Percentiles rank a stretch among this genome's conserved stretches.
Conservation (phyloP, 1,284 basidiomycete species). For the Cryptococcus jaspeensis region DNA sequence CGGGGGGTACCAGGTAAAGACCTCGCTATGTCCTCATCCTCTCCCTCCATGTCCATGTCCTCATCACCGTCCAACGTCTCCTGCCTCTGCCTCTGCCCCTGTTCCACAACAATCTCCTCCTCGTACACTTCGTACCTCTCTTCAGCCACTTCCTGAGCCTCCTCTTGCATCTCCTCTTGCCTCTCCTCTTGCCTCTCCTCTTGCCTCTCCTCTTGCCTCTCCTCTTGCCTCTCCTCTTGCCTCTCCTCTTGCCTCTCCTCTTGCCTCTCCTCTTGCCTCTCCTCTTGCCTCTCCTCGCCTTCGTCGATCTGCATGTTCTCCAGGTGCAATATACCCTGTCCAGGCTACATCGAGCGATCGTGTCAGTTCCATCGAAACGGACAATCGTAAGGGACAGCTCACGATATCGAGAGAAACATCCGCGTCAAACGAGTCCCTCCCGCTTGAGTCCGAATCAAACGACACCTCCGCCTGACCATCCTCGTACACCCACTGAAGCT, state of each 20-base stretch:
- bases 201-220: constrained; percentile 1
- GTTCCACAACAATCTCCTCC: constrained; percentile 1
- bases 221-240: background rate
- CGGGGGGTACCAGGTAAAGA: constrained; percentile 21
- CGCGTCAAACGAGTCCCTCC: constrained; percentile 30
- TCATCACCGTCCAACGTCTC: constrained; percentile 6
- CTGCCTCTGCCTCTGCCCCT: constrained; percentile 3
- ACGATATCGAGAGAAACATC: constrained; percentile 40
- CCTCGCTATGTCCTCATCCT: constrained; percentile 12
- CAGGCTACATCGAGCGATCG: constrained; percentile 17
- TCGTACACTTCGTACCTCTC: constrained; percentile 10
- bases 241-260: constrained; percentile 1
- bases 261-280: constrained; percentile 6
- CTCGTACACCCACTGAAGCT: constrained; percentile 34
- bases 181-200: constrained; percentile 1
- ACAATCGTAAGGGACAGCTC: constrained; percentile 6
- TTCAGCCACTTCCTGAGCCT: constrained; percentile 5
- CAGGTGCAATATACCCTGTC: constrained; percentile 24
- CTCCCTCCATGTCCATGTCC: constrained; percentile 7
- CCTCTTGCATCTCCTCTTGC: constrained; percentile 6
- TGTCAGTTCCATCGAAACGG: background rate
- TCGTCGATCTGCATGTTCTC: background rate
- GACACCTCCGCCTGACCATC: constrained; percentile 26
- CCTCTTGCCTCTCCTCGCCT: background rate
- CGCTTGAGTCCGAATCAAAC: constrained; percentile 36